These are phyloP conservation scores for Kwoniella europaea DNA, from an alignment of 768 basidiomycete genomes.

Conservation along the genomic window DNA sequence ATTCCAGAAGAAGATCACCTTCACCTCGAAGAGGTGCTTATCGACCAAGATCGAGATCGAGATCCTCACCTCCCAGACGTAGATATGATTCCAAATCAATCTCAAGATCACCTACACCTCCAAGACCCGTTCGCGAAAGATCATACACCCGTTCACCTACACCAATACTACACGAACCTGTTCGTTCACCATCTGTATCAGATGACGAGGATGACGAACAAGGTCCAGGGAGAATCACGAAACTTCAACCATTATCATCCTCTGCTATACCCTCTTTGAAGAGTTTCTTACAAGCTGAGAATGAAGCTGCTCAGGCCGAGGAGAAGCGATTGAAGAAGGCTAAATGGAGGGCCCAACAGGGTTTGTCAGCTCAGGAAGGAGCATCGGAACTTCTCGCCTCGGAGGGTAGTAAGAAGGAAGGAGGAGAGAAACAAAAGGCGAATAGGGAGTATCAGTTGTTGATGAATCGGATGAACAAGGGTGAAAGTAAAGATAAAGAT, in stretches of 20 bases:
- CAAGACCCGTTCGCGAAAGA: slow-evolving; percentile 10
- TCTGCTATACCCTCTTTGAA: slow-evolving; percentile 81
- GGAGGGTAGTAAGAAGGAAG: neutral
- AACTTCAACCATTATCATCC: slow-evolving; percentile 76
- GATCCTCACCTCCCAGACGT: slow-evolving; percentile 10
- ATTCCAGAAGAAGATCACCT: slow-evolving; percentile 11
- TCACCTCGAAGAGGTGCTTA: slow-evolving; percentile 7
- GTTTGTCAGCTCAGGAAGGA: slow-evolving; percentile 50
- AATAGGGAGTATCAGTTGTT: slow-evolving; percentile 47
- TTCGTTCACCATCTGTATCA: slow-evolving; percentile 28
- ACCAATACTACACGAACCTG: slow-evolving; percentile 26
- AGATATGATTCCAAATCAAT: neutral
- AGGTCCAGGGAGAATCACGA: slow-evolving; percentile 40
- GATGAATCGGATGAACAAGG: slow-evolving; percentile 47
- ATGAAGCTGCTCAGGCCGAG: slow-evolving; percentile 68
- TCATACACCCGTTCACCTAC: slow-evolving; percentile 31
- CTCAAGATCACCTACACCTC: slow-evolving; percentile 12
- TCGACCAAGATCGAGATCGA: slow-evolving; percentile 2
- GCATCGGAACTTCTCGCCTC: slow-evolving; percentile 26
- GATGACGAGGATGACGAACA: slow-evolving; percentile 34
- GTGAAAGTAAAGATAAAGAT: slow-evolving; percentile 11
- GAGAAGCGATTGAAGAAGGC: slow-evolving; percentile 78
- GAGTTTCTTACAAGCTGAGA: slow-evolving; percentile 78
- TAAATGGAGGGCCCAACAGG: slow-evolving; percentile 56
- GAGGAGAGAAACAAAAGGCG: slow-evolving; percentile 36